Evolutionary conservation across 257 asterid species (phyloP), one percentile per base, ranked within the genome.

Genomic region (Solanum ossicruentum): DNA sequence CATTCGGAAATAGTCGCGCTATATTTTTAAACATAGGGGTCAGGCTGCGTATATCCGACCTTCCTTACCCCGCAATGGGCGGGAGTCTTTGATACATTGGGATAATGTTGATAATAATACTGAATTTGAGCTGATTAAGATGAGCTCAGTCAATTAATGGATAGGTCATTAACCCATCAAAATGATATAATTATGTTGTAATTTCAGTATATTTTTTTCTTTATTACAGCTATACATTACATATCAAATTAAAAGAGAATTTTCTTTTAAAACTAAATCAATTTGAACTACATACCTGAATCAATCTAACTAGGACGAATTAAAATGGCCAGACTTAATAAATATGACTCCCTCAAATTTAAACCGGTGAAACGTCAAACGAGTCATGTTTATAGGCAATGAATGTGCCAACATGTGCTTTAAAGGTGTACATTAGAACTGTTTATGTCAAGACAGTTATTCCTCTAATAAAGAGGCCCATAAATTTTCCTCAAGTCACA

Each of bases 101-200:
- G n/a, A n/a, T n/a, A n/a, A n/a, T n/a, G n/a, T n/a, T n/a, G n/a
- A n/a, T n/a, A n/a, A n/a, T n/a, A n/a, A n/a, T n/a, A n/a, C n/a
- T n/a, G n/a, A n/a, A n/a, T n/a, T n/a, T n/a, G n/a, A 1, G 0
- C 0, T 0, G 1, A 1, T 36, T 20, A 26, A 66, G 7, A 28
- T 32, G 8, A 2, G 10, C 8, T 36, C 26, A 32, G 26, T 36
- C 2, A 36, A 69, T 69, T 36, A 6, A 36, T 17, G 2, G 7
- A 9, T 0, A 17, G 11, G 26, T 39, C 52, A 69, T 36, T 7
- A 36, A 69, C 16, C 51, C 9, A 0, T 49, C 3, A 0, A 17
- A 1, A 36, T 7, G 5, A 66, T 47, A 21, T 13, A 15, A 28
- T 49, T 8, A 16, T 7, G 49, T 67, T 39, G 3, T 32, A 23